Percentiles rank a stretch among this genome's conserved stretches.
phyloP scores from a whole-genome alignment of 371 early-diverging fungal genomes.

The Saksenaea oblongispora region DNA sequence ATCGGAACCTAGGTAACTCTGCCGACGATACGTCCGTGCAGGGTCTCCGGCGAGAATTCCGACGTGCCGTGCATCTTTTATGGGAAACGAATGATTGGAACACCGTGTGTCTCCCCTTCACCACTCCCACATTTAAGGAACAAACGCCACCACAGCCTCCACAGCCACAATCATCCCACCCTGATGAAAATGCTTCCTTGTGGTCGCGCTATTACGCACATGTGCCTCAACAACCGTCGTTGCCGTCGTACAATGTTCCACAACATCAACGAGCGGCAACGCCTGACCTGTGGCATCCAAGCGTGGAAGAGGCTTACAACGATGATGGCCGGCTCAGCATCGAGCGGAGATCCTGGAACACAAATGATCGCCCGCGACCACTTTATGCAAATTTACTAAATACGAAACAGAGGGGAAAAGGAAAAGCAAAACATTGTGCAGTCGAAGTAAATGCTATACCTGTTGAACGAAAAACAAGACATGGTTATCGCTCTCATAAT shows the following conservation, averaged over 20 bases:
- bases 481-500: background rate
- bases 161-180: background rate
- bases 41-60: constrained; percentile 80
- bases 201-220: background rate
- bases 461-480: background rate
- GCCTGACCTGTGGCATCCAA: background rate
- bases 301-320: background rate
- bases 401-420: background rate
- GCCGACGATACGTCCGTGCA: constrained; percentile 77
- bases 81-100: background rate
- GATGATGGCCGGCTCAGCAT: background rate
- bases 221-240: background rate
- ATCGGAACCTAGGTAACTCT: constrained; percentile 87
- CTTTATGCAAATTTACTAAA: background rate
- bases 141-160: constrained; percentile 24
- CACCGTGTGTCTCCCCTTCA: background rate
- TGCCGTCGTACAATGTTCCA: background rate
- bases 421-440: background rate
- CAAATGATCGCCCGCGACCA: background rate
- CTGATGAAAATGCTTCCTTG: background rate
- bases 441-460: background rate
- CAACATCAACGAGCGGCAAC: background rate
- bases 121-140: background rate
- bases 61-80: constrained; percentile 68
- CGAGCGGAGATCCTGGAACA: background rate